phyloP scores from a whole-genome alignment of 2,329 filamentous ascomycete species.

The Sclerotinia glacialis region DNA sequence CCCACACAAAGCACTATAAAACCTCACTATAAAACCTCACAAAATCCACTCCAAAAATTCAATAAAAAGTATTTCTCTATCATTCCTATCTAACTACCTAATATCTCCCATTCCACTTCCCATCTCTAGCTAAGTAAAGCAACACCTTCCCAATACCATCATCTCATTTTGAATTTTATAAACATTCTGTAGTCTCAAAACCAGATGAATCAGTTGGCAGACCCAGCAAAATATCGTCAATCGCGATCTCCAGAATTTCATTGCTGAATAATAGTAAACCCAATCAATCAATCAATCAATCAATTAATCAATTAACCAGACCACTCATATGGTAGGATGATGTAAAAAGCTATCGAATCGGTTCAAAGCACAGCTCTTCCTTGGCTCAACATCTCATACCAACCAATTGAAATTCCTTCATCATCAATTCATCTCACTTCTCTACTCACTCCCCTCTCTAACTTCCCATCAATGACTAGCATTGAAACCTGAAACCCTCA shows the following conservation, averaged over 20 bases:
- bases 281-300: not conserved
- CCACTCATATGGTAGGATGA: slow-evolving; percentile 3
- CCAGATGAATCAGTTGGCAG: not conserved
- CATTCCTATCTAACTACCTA: not conserved
- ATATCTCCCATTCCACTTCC: not conserved
- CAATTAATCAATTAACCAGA: not conserved
- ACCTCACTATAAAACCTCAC: not conserved
- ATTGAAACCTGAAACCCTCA: slow-evolving; percentile 7
- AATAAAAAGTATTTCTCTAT: not conserved
- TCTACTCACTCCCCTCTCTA: not conserved
- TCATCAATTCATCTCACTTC: not conserved
- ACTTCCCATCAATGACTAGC: slow-evolving; percentile 15
- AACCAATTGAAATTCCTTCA: not conserved
- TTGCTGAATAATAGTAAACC: slow-evolving; percentile 1
- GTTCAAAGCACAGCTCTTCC: slow-evolving; percentile 8
- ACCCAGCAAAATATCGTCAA: not conserved
- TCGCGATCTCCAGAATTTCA: not conserved
- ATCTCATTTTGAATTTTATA: not conserved
- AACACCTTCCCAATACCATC: not conserved
- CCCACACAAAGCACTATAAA: not conserved
- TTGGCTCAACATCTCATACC: not conserved
- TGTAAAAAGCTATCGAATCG: not conserved
- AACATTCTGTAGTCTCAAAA: not conserved
- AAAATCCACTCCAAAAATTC: too few relatives aligned
- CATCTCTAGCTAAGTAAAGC: not conserved